A percentile compares a stretch with the other conserved stretches of the same genome.
phyloP scores from a whole-genome alignment of 169 alveolate genomes.

The Perkinsus chesapeaki region DNA sequence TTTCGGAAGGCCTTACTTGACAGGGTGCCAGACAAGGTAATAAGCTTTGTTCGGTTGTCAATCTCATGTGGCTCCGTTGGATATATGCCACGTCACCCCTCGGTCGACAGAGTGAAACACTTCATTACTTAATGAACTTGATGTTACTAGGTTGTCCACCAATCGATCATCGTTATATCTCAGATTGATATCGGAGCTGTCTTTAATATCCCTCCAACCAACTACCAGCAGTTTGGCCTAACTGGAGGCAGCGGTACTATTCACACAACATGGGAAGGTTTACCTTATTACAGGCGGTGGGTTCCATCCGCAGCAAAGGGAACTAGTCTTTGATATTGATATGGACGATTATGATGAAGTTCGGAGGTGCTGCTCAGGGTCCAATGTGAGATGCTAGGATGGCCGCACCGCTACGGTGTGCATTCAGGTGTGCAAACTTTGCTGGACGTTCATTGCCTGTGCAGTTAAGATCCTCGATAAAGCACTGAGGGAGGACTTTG shows the following conservation, averaged over 20 bases:
- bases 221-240: not conserved
- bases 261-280: not conserved
- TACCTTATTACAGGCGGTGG: not conserved
- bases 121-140: not conserved
- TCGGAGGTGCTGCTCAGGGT: slow-evolving; percentile 94
- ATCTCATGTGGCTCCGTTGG: too few relatives aligned
- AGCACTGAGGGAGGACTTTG: slow-evolving; percentile 85
- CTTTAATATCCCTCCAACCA: not conserved
- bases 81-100: not conserved
- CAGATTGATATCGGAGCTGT: slow-evolving; percentile 21
- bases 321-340: slow-evolving; percentile 95
- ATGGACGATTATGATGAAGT: slow-evolving; percentile 97
- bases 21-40: not conserved
- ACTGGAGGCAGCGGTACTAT: not conserved
- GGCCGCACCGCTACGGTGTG: not conserved
- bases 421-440: not conserved
- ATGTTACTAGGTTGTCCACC: not conserved
- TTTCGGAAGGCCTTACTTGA: not conserved
- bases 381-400: slow-evolving; percentile 73
- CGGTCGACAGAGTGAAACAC: not conserved
- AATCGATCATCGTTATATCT: not conserved
- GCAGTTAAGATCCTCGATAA: slow-evolving; percentile 58
- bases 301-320: slow-evolving; percentile 39
- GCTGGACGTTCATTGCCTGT: slow-evolving; percentile 58
- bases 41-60: not conserved